Percentiles rank a stretch among this genome's conserved stretches.
Conservation (phyloP, 352 stramenopile species). For the Lagenidium giganteum region DNA sequence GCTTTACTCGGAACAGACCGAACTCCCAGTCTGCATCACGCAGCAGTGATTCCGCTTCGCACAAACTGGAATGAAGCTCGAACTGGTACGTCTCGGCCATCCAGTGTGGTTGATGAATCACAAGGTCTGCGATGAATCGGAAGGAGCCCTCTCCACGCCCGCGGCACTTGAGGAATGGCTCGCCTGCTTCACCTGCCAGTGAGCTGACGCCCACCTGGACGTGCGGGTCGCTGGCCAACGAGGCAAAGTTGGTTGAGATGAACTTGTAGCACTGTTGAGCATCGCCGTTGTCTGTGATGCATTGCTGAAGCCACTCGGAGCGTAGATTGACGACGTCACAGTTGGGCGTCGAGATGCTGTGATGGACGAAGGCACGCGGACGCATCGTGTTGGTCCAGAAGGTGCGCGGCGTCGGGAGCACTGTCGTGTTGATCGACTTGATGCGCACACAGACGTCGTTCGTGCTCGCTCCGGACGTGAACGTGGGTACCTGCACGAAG, state of each 20-base stretch:
- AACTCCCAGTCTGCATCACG: conserved; percentile 1
- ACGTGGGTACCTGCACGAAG: too few species aligned
- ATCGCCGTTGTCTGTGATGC: conserved; percentile 6
- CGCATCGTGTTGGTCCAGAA: conserved; percentile 22
- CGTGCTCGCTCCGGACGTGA: too few species aligned
- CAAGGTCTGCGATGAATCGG: conserved; percentile 13
- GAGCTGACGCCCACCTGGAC: conserved; percentile 1
- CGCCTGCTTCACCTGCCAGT: conserved; percentile 8
- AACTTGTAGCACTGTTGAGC: conserved; percentile 7
- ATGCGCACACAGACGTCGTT: too few species aligned
- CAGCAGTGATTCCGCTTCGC: conserved; percentile 2
- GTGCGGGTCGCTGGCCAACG: neutral
- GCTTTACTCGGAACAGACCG: conserved; percentile 4
- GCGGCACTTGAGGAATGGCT: conserved; percentile 14
- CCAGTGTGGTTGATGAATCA: conserved; percentile 16
- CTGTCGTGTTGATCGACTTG: conserved; percentile 23
- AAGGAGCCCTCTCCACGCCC: conserved; percentile 5
- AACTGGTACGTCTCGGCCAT: conserved; percentile 13
- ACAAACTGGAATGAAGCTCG: conserved; percentile 14
- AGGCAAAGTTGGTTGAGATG: conserved; percentile 19
- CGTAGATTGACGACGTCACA: conserved; percentile 17
- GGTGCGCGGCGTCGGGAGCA: conserved; percentile 20
- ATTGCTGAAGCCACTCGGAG: conserved; percentile 2
- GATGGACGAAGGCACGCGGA: conserved; percentile 18
- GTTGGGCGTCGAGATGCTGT: conserved; percentile 28